phyloP scores from a whole-genome alignment of 2,329 filamentous ascomycete genomes.

The Aspergillus viridinutans region DNA sequence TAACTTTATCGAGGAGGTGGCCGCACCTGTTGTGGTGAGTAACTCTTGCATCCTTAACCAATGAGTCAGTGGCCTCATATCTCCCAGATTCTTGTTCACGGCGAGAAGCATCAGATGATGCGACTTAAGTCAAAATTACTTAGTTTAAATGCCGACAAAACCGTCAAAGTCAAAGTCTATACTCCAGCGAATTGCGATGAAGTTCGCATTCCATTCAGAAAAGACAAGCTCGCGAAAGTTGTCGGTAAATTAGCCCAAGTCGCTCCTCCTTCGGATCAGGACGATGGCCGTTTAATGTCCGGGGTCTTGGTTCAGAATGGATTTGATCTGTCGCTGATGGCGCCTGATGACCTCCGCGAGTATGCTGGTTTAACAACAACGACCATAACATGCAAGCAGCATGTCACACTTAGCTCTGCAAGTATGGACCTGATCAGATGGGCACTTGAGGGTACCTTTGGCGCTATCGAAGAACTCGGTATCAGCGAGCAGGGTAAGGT shows the following conservation, averaged over 20 bases:
- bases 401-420: slow-evolving; percentile 79
- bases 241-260: slow-evolving; percentile 88
- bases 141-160: slow-evolving; percentile 80
- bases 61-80: not conserved
- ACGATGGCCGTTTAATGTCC: slow-evolving; percentile 63
- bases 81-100: slow-evolving; percentile 82
- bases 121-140: slow-evolving; percentile 90
- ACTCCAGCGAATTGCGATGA: slow-evolving; percentile 94
- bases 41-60: not conserved
- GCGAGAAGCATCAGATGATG: slow-evolving; percentile 98
- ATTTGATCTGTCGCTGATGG: slow-evolving; percentile 96
- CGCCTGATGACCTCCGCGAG: slow-evolving; percentile 89
- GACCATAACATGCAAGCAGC: slow-evolving; percentile 87
- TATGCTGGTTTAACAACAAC: slow-evolving; percentile 97
- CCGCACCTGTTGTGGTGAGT: slow-evolving; percentile 85
- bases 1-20: slow-evolving; percentile 93
- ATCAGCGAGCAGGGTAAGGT: slow-evolving; percentile 11
- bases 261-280: slow-evolving; percentile 56
- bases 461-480: slow-evolving; percentile 62
- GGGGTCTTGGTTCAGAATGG: slow-evolving; percentile 96
- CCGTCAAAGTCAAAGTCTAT: slow-evolving; percentile 82
- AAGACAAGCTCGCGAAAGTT: slow-evolving; percentile 92
- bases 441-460: slow-evolving; percentile 92
- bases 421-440: slow-evolving; percentile 88
- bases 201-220: slow-evolving; percentile 88